These are phyloP conservation scores for Sugiyamaella pinicola DNA, from an alignment of 1,139 yeast species.

Conservation along the genomic window DNA sequence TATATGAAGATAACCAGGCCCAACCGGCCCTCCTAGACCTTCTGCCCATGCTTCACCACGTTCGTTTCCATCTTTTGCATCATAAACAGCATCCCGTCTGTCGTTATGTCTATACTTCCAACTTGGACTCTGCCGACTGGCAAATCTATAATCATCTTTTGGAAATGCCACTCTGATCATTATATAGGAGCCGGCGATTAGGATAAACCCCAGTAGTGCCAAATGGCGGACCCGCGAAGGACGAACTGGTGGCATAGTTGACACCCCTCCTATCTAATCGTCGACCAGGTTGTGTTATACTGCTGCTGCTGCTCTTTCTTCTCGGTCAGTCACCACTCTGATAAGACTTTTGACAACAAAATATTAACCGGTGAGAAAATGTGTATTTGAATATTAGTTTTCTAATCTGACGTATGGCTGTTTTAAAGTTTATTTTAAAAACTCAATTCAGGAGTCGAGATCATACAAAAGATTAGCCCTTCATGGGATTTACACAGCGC, in stretches of 20 bases:
- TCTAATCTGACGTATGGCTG: neutral
- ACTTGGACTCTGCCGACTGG: slow-evolving; percentile 11
- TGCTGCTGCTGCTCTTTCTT: too few species aligned
- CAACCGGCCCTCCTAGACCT: neutral
- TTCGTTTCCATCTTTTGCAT: neutral
- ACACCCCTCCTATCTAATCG: too few species aligned
- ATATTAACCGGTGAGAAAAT: too few species aligned
- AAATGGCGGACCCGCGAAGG: slow-evolving; percentile 25
- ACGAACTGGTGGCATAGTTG: slow-evolving; percentile 20
- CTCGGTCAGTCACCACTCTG: too few species aligned
- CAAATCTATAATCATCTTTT: slow-evolving; percentile 12
- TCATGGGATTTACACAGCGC: neutral
- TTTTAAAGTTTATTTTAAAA: neutral
- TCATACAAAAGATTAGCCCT: slow-evolving; percentile 1
- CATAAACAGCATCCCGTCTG: slow-evolving; percentile 1
- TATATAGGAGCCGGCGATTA: slow-evolving; percentile 14
- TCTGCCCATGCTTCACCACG: neutral
- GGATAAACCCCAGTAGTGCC: slow-evolving; percentile 10
- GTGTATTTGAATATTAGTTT: too few species aligned
- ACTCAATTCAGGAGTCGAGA: neutral
- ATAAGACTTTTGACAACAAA: too few species aligned
- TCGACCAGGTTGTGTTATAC: too few species aligned
- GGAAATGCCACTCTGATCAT: slow-evolving; percentile 13
- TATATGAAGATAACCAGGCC: neutral
- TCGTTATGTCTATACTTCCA: slow-evolving; percentile 18